Evolutionary conservation across 495 filamentous ascomycete species (phyloP), one percentile per base, ranked within the genome.

Genomic region (Aspergillus heteromorphus): DNA sequence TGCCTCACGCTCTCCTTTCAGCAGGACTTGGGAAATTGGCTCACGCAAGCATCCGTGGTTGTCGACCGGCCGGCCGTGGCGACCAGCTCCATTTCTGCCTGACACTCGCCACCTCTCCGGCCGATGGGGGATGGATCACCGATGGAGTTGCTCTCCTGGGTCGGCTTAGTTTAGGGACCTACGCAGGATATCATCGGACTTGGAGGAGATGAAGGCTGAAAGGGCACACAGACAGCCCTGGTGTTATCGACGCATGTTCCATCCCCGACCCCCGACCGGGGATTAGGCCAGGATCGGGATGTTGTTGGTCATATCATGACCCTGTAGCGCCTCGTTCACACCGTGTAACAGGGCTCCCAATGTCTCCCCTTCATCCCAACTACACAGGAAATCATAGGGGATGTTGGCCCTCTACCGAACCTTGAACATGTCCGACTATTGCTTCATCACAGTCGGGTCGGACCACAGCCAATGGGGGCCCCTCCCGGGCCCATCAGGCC

Each of bases 51-150:
- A 47, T 47, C 21, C 17, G 43, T 47, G 43, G 23, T 47, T 8
- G 21, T 47, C 14, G 23, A 47, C 13, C 11, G 7, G 23, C 23
- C 5, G 21, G 21, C 14, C 42, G 42, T 23, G 20, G 19, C 42
- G 23, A 23, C 20, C 20, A 45, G 43, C n/a, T 29, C 34, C 34
- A 29, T 47, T 47, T 47, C 43, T 29, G 43, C 43, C 43, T 47
- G 43, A 47, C 13, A n/a, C 5, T 47, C 27, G 43, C 43, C 43
- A 47, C 43, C 23, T 13, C 43, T 47, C 43, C 43, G 23, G 19
- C 23, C 43, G 43, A 47, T 47, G 43, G 21, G 29, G 21, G 43
- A 29, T 47, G 43, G 21, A 47, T 47, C 43, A 29, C 43, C 23
- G 43, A 16, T 13, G 5, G 43, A 16, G 11, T n/a, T 38, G 11